Conservation (phyloP, 2,329 filamentous ascomycete genomes). For the Colletotrichum camelliae region DNA sequence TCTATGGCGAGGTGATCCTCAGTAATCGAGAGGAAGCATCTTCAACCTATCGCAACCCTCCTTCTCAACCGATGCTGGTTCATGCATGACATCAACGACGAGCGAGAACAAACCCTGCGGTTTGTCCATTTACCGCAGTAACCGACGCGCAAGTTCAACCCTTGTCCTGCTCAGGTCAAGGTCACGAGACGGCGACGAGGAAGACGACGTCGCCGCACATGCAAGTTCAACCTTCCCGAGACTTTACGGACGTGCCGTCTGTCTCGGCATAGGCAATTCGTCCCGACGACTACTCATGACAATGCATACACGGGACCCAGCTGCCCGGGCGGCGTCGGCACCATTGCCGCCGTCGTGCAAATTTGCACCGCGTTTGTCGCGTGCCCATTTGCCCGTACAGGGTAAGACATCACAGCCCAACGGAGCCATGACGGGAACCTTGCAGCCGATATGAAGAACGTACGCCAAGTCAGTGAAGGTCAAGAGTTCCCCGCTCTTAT, state of each 20-base stretch:
- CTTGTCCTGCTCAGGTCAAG: background rate
- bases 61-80: background rate
- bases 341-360: background rate
- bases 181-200: background rate
- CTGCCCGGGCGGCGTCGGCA: background rate
- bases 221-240: background rate
- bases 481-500: conserved; percentile 26
- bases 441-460: background rate
- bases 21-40: background rate
- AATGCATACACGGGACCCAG: background rate
- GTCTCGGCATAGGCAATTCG: background rate
- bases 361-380: background rate
- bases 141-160: background rate
- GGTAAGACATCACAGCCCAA: background rate
- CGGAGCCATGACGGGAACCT: background rate
- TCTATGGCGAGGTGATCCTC: background rate
- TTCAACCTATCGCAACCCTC: background rate
- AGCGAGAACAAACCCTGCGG: background rate
- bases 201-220: background rate
- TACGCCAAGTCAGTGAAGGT: background rate
- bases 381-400: background rate
- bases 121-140: conserved; percentile 11
- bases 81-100: conserved; percentile 28
- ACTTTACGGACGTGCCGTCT: background rate
- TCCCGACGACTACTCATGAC: background rate